phyloP scores from a whole-genome alignment of 2,329 filamentous ascomycete species.

The Paraphaeosphaeria sporulosa region DNA sequence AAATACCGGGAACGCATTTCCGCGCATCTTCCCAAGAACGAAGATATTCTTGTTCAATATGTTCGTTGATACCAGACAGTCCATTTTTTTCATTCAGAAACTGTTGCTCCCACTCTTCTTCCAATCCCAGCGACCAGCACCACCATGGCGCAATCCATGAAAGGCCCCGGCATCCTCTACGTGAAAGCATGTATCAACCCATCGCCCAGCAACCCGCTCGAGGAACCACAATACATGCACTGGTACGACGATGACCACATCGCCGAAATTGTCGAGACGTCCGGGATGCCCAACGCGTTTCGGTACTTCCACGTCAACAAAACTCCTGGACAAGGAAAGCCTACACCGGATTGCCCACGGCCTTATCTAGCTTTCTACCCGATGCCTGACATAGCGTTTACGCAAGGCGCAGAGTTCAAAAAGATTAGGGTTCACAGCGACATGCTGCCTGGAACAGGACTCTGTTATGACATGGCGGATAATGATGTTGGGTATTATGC shows the following conservation, averaged over 20 bases:
- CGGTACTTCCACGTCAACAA: conserved; percentile 43
- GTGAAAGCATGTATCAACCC: conserved; percentile 38
- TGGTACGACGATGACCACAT: conserved; percentile 55
- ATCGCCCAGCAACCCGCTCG: conserved; percentile 34
- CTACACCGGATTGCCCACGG: conserved; percentile 25
- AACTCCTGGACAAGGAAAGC: conserved; percentile 16
- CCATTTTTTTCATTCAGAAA: neutral
- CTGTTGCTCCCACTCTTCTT: neutral
- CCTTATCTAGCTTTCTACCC: conserved; percentile 50
- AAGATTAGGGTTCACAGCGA: conserved; percentile 45
- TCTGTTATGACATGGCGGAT: conserved; percentile 41
- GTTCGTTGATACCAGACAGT: neutral
- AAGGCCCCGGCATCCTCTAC: conserved; percentile 43
- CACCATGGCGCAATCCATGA: conserved; percentile 25
- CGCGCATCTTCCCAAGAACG: neutral
- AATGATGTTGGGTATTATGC: conserved; percentile 37
- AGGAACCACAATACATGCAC: conserved; percentile 40
- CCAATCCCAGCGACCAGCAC: neutral
- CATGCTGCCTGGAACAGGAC: conserved; percentile 32
- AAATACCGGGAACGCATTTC: conserved; percentile 20
- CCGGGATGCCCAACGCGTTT: conserved; percentile 43
- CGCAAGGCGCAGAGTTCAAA: conserved; percentile 44
- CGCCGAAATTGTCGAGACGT: conserved; percentile 45
- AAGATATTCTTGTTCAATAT: neutral
- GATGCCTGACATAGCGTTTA: conserved; percentile 47